A percentile compares a stretch with the other conserved stretches of the same genome.
Conservation (phyloP, 2,329 filamentous ascomycete genomes). For the Gnomoniopsis sp. region DNA sequence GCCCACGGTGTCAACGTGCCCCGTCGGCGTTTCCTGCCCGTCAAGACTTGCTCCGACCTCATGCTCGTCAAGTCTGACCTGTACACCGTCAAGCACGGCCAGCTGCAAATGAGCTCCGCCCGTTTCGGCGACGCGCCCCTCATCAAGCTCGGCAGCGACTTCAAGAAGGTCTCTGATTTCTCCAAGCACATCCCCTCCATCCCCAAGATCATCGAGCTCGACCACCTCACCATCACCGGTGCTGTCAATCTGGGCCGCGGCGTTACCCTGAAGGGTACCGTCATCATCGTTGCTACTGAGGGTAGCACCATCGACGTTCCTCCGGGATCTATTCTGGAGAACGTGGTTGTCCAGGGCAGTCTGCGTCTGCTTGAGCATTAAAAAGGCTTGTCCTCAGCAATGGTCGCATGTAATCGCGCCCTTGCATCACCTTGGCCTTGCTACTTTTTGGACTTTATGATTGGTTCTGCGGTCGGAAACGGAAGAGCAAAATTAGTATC, state of each 20-base stretch:
- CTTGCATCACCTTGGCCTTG: slow-evolving; percentile 4
- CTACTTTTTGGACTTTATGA: neutral
- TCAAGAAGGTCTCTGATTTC: slow-evolving; percentile 99
- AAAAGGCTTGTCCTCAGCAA: slow-evolving; percentile 10
- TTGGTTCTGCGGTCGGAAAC: neutral
- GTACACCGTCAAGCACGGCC: slow-evolving; percentile 97
- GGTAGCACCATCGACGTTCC: slow-evolving; percentile 97
- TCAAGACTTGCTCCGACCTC: slow-evolving; percentile 99
- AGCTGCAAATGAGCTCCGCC: slow-evolving; percentile 93
- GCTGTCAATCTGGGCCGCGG: slow-evolving; percentile 95
- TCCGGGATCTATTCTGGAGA: slow-evolving; percentile 94
- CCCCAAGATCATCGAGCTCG: slow-evolving; percentile 85
- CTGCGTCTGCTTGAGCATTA: slow-evolving; percentile 71
- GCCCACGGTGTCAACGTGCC: slow-evolving; percentile 99
- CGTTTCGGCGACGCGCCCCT: slow-evolving; percentile 95
- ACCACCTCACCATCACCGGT: slow-evolving; percentile 96
- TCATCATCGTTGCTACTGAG: slow-evolving; percentile 98
- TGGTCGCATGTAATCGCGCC: slow-evolving; percentile 2
- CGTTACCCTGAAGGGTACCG: slow-evolving; percentile 94
- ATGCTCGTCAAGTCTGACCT: slow-evolving; percentile 99
- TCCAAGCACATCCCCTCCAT: slow-evolving; percentile 83
- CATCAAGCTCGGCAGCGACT: slow-evolving; percentile 98
- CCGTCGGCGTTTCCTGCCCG: slow-evolving; percentile 94
- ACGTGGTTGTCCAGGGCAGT: slow-evolving; percentile 97
- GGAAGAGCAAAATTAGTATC: neutral